A percentile compares a stretch with the other conserved stretches of the same genome.
These are phyloP conservation scores for Dinochytrium kinnereticum DNA, from an alignment of 371 early-diverging fungal species.

Conservation along the genomic window DNA sequence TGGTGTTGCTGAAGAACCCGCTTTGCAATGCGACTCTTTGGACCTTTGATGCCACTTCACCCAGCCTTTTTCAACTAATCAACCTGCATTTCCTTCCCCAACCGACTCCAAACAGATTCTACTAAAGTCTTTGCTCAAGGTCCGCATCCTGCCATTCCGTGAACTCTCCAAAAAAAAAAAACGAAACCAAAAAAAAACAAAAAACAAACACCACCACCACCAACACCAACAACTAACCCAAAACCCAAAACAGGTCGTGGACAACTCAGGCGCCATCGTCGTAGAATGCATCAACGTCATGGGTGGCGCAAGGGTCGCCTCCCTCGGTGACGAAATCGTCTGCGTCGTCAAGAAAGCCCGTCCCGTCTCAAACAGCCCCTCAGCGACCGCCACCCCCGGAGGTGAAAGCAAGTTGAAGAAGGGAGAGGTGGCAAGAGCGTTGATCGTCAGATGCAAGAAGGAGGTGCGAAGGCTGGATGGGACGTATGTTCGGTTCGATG, in stretches of 20 bases:
- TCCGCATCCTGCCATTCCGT: no score
- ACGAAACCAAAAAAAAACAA: no score
- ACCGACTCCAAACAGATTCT: no score
- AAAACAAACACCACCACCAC: no score
- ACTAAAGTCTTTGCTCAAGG: no score
- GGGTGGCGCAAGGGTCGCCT: constrained; percentile 65
- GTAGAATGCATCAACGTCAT: constrained; percentile 94
- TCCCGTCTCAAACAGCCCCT: constrained; percentile 53
- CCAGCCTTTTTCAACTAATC: no score
- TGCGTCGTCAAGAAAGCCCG: constrained; percentile 93
- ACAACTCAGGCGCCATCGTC: constrained; percentile 72
- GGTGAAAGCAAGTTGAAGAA: constrained; percentile 77
- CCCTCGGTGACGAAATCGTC: constrained; percentile 92
- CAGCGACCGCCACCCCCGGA: constrained; percentile 43
- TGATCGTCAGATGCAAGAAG: constrained; percentile 92
- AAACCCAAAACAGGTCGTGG: constrained; percentile 75
- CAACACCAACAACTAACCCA: no score
- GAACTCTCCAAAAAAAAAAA: no score
- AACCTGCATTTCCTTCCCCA: no score
- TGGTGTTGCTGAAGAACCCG: no score
- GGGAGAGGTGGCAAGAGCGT: constrained; percentile 93
- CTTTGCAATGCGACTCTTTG: no score
- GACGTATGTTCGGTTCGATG: constrained; percentile 92
- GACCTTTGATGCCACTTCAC: no score
- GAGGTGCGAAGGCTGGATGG: constrained; percentile 92